A percentile compares a stretch with the other conserved stretches of the same genome.
phyloP scores from a whole-genome alignment of 1,284 basidiomycete species.

The Singerocomus inundabilis region DNA sequence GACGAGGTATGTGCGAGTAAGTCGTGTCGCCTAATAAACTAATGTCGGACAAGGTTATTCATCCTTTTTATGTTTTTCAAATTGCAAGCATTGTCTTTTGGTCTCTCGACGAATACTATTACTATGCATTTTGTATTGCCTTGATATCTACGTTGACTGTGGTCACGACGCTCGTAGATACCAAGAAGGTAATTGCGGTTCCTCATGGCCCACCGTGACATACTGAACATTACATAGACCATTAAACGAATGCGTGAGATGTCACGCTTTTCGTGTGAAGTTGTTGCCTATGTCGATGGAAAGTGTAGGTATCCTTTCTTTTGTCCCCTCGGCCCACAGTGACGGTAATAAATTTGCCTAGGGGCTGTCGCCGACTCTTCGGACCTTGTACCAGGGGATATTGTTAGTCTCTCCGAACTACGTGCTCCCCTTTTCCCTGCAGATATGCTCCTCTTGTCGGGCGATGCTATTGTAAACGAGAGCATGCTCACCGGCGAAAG shows the following conservation, averaged over 20 bases:
- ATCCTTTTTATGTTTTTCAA: constrained; percentile 98
- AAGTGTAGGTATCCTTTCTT: constrained; percentile 57
- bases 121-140: constrained; percentile 97
- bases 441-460: constrained; percentile 89
- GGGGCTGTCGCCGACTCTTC: constrained; percentile 77
- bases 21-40: constrained; percentile 5
- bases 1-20: constrained; percentile 68
- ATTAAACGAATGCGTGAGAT: constrained; percentile 95
- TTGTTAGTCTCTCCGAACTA: constrained; percentile 84
- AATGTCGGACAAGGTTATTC: constrained; percentile 53
- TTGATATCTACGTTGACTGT: constrained; percentile 90
- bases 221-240: constrained; percentile 52
- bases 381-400: constrained; percentile 89
- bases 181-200: constrained; percentile 65
- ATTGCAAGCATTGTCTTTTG: constrained; percentile 94
- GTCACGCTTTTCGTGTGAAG: constrained; percentile 87
- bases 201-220: background rate
- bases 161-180: constrained; percentile 87
- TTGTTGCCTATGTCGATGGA: constrained; percentile 72
- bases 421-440: constrained; percentile 81
- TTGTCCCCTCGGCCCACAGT: constrained; percentile 1
- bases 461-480: constrained; percentile 97
- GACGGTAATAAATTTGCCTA: constrained; percentile 31
- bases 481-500: constrained; percentile 98
- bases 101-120: constrained; percentile 95